Evolutionary conservation across 352 stramenopile species (phyloP), one percentile per base, ranked within the genome.

Genomic region (Globisporangium emineosum): DNA sequence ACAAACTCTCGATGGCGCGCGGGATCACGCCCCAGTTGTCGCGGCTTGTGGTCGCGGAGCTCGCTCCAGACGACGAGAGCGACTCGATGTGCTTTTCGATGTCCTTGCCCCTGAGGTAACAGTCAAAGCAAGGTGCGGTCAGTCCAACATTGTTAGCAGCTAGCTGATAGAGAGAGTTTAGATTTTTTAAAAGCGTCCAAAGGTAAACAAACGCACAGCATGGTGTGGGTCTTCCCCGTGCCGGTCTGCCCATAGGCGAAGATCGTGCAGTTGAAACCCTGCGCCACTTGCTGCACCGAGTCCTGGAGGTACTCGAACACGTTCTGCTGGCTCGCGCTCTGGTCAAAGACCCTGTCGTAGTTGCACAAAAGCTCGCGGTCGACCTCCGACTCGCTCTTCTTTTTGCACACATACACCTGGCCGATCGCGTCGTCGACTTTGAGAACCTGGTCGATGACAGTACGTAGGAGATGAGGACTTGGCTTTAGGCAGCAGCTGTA

Each of bases 221-320:
- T 97, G 17, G 88, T 96, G 69, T 95, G 85, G 5, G 90, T 97
- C 73, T 97, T 97, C 50, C 90, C 89, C 6, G 84, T 95, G 57
- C 87, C 89, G 6, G 90, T 97, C 60, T 97, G 90, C 4, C 90
- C 90, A 62, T 97, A 97, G 2, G 90, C 89, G 69, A 97, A 96
- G 42, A 97, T 92, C 13, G 86, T 97, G 71, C 86, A 94, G 76
- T 97, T 96, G 70, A 91, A 93, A 33, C 89, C 89, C 66, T 94
- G 81, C 2, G 90, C 77, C 7, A 97, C 79, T 60, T 91, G 80
- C 49, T 89, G 78, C 33, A 96, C 81, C 3, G 78, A 75, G 33
- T 89, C 81, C 17, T 77, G 75, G 1, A 91, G 58, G 49, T 93
- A 89, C 10, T 76, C 66, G 56, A 96, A 97, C 6, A 97, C 73